Conservation (phyloP, 208 protist species). For the Leishmania tarentolae region DNA sequence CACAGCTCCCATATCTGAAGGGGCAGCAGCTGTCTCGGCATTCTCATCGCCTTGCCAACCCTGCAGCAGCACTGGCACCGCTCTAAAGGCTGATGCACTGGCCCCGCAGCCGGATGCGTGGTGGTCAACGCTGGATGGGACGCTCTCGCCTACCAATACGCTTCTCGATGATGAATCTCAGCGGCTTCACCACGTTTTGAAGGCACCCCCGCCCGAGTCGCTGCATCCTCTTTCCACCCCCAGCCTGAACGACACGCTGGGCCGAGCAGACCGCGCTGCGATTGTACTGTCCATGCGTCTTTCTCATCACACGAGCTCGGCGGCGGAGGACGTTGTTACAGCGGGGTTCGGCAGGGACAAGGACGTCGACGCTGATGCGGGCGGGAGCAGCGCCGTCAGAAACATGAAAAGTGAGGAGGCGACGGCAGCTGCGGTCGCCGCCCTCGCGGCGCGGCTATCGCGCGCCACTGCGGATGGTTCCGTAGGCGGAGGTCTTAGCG, state of each 20-base stretch:
- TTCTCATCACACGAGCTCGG: neutral
- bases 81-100: neutral
- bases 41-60: neutral
- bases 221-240: neutral
- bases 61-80: neutral
- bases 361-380: neutral
- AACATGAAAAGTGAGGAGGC: neutral
- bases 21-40: neutral
- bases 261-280: slow-evolving; percentile 42
- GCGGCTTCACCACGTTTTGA: neutral
- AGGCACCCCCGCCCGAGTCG: neutral
- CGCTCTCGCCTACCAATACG: slow-evolving; percentile 16
- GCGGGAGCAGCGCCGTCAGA: neutral
- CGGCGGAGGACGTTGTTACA: neutral
- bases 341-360: neutral
- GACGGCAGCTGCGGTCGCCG: slow-evolving; percentile 2
- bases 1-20: neutral
- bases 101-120: slow-evolving; percentile 14
- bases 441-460: slow-evolving; percentile 11
- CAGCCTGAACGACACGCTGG: slow-evolving; percentile 54
- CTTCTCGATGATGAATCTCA: neutral
- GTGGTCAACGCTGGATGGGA: slow-evolving; percentile 38
- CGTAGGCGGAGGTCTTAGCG: neutral
- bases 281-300: slow-evolving; percentile 39
- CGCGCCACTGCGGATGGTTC: neutral